phyloP scores from a whole-genome alignment of 202 grass and related monocot genomes.

The Saccharum hybrid region DNA sequence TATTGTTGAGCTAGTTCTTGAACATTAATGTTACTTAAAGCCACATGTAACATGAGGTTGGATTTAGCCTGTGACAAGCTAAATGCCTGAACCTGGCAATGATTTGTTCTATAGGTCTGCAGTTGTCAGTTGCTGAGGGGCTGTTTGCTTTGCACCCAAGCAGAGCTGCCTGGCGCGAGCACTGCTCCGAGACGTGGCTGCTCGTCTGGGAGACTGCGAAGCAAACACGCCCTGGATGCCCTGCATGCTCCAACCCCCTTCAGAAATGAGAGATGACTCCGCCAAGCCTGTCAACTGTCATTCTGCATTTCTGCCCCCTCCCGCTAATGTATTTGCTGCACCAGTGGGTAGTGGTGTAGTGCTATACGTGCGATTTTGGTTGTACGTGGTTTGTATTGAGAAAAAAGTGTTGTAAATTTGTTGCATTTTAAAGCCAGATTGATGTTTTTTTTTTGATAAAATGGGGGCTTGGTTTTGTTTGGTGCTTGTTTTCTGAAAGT shows the following conservation, averaged over 20 bases:
- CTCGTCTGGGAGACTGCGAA: neutral
- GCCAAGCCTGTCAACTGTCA: neutral
- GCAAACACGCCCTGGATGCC: neutral
- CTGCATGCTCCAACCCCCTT: neutral
- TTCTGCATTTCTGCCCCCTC: neutral
- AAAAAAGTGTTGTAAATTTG: too few relatives aligned
- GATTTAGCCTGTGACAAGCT: slow-evolving; percentile 2
- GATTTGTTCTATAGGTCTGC: neutral
- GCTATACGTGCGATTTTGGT: too few relatives aligned
- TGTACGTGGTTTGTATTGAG: too few relatives aligned
- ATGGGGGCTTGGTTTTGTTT: too few relatives aligned
- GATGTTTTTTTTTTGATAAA: too few relatives aligned
- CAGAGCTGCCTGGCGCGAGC: neutral
- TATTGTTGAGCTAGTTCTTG: neutral
- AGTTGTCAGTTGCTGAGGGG: neutral
- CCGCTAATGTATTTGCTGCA: neutral
- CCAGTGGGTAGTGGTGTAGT: neutral
- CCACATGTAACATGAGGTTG: neutral
- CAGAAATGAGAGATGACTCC: neutral
- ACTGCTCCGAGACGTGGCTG: neutral
- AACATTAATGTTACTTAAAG: neutral
- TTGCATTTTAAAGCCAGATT: too few relatives aligned
- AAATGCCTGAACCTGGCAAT: neutral
- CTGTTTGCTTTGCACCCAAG: neutral
- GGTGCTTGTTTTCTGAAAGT: too few relatives aligned